Percentiles rank a stretch among this genome's conserved stretches.
Evolutionary conservation across 345 rosid species (phyloP).

Genomic region (Erysimum cheiranthoides): DNA sequence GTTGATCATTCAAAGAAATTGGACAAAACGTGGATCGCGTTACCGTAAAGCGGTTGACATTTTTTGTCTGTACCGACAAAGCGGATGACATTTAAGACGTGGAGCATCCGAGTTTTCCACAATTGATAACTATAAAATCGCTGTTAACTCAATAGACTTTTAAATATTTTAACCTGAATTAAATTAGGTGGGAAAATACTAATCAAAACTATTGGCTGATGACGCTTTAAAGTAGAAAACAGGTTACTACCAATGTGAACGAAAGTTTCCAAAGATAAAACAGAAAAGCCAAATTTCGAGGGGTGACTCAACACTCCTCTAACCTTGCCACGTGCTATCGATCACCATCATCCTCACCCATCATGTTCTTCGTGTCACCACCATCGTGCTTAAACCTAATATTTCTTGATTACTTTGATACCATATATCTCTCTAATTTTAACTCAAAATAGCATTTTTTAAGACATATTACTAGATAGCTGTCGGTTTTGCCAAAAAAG

Average conservation of each 20-base stretch:
- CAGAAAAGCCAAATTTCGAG: background rate
- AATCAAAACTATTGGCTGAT: slow-evolving; percentile 32
- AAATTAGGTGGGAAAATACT: background rate
- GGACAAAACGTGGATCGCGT: background rate
- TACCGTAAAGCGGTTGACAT: background rate
- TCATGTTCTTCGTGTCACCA: slow-evolving; percentile 20
- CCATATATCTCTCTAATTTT: background rate
- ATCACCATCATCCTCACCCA: slow-evolving; percentile 31
- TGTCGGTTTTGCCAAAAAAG: background rate
- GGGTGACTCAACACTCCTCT: slow-evolving; percentile 25
- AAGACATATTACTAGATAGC: background rate
- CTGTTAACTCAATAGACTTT: background rate
- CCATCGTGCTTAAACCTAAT: background rate
- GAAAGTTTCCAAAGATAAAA: slow-evolving; percentile 1
- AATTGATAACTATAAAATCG: background rate
- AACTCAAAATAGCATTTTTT: slow-evolving; percentile 4
- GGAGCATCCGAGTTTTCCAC: slow-evolving; percentile 27
- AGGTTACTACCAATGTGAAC: slow-evolving; percentile 32
- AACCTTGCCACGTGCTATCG: slow-evolving; percentile 5
- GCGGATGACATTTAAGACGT: slow-evolving; percentile 22
- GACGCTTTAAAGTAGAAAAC: slow-evolving; percentile 8
- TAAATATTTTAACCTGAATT: background rate
- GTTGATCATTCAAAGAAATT: background rate
- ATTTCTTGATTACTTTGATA: background rate
- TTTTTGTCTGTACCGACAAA: slow-evolving; percentile 26